These are phyloP conservation scores for Botryotinia narcissicola DNA, from an alignment of 2,329 filamentous ascomycete species.

Conservation along the genomic window DNA sequence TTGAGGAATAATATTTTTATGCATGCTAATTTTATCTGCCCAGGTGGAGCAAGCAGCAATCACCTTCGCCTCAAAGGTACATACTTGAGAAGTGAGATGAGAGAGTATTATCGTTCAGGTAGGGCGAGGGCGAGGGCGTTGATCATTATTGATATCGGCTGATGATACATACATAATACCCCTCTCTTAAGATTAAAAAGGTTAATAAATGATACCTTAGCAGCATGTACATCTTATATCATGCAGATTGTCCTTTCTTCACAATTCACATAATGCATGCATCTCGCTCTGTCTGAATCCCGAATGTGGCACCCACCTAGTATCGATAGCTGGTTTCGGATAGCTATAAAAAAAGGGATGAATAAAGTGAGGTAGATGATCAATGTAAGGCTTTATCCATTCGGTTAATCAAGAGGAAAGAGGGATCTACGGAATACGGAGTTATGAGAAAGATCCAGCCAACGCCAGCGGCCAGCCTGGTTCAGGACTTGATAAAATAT, in stretches of 20 bases:
- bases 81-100: background rate
- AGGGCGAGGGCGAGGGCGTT: background rate
- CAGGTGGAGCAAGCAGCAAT: background rate
- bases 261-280: background rate
- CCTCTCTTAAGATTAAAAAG: conserved; percentile 2
- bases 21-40: background rate
- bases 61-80: background rate
- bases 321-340: background rate
- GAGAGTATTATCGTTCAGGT: background rate
- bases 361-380: background rate
- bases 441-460: background rate
- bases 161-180: conserved; percentile 2
- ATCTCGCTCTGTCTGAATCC: background rate
- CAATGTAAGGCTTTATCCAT: conserved; percentile 4
- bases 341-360: conserved; percentile 4
- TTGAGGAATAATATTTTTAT: background rate
- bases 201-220: background rate
- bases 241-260: background rate
- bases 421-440: background rate
- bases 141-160: background rate
- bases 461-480: background rate
- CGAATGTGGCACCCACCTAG: background rate
- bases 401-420: background rate
- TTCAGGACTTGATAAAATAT: background rate
- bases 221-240: too few relatives aligned